phyloP scores from a whole-genome alignment of 1,139 yeast genomes.

The Candida sp. region DNA sequence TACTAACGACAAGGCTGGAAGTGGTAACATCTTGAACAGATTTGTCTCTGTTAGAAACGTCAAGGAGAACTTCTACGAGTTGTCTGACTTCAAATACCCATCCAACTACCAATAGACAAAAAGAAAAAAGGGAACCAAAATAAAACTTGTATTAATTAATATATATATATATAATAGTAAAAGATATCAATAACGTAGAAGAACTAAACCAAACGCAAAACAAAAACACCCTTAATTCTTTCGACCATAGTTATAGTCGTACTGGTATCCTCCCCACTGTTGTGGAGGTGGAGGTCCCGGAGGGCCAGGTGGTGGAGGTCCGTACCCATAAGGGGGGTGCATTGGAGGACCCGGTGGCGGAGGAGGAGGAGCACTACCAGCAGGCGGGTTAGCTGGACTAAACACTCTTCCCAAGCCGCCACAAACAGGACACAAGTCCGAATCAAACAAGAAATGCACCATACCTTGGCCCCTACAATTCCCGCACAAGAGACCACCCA shows the following conservation, averaged over 20 bases:
- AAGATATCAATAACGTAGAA: not conserved
- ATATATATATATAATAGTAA: not conserved
- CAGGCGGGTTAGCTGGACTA: slow-evolving; percentile 2
- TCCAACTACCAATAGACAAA: slow-evolving; percentile 49
- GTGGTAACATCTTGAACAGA: slow-evolving; percentile 81
- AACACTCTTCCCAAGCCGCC: slow-evolving; percentile 66
- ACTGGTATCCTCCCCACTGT: slow-evolving; percentile 1
- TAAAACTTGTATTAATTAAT: not conserved
- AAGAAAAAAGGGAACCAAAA: not conserved
- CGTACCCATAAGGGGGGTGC: no score
- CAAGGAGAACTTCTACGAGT: slow-evolving; percentile 90
- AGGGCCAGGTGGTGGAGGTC: no score
- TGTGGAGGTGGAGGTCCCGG: no score
- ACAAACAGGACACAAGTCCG: slow-evolving; percentile 63
- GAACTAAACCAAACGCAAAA: not conserved
- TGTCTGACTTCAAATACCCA: slow-evolving; percentile 77
- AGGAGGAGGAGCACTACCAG: slow-evolving; percentile 7
- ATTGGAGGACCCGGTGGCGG: slow-evolving; percentile 7
- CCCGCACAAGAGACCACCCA: slow-evolving; percentile 84
- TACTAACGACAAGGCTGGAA: slow-evolving; percentile 96
- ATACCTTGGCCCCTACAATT: slow-evolving; percentile 76
- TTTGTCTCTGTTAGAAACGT: slow-evolving; percentile 87
- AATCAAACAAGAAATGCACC: slow-evolving; percentile 51
- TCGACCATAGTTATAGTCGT: not conserved
- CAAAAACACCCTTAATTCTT: not conserved